Evolutionary conservation across 2,329 filamentous ascomycete species (phyloP).

Genomic region (Chaetomium sp.): DNA sequence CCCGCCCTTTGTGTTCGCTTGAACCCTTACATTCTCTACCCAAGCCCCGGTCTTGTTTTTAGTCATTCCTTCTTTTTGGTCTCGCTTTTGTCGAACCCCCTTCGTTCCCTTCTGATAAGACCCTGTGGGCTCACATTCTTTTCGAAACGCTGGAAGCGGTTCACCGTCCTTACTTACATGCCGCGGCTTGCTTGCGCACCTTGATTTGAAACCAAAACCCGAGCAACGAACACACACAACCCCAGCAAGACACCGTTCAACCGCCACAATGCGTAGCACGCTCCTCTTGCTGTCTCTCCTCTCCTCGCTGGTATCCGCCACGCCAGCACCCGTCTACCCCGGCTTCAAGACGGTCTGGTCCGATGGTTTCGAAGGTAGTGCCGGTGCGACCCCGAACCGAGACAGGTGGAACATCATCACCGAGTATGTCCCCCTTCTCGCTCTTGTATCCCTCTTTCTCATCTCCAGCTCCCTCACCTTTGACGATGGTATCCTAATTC

Average conservation of each 20-base stretch:
- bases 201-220: neutral
- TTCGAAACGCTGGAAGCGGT: slow-evolving; percentile 17
- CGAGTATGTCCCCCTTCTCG: slow-evolving; percentile 24
- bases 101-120: slow-evolving; percentile 9
- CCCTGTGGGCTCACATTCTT: slow-evolving; percentile 21
- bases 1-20: slow-evolving; percentile 11
- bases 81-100: slow-evolving; percentile 10
- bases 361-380: slow-evolving; percentile 47
- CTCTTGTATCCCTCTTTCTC: neutral
- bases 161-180: slow-evolving; percentile 7
- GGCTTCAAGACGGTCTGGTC: slow-evolving; percentile 47
- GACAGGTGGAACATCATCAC: slow-evolving; percentile 48
- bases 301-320: slow-evolving; percentile 41
- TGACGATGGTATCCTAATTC: neutral
- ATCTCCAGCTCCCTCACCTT: neutral
- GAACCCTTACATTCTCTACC: slow-evolving; percentile 23
- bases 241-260: neutral
- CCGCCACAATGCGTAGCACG: slow-evolving; percentile 12
- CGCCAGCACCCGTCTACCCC: slow-evolving; percentile 43
- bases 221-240: neutral
- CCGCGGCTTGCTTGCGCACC: slow-evolving; percentile 5
- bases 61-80: slow-evolving; percentile 23
- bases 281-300: slow-evolving; percentile 38
- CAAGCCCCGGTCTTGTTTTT: slow-evolving; percentile 21
- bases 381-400: slow-evolving; percentile 41